phyloP scores from a whole-genome alignment of 164 flowering plant genomes.

The Magnolia sinica region DNA sequence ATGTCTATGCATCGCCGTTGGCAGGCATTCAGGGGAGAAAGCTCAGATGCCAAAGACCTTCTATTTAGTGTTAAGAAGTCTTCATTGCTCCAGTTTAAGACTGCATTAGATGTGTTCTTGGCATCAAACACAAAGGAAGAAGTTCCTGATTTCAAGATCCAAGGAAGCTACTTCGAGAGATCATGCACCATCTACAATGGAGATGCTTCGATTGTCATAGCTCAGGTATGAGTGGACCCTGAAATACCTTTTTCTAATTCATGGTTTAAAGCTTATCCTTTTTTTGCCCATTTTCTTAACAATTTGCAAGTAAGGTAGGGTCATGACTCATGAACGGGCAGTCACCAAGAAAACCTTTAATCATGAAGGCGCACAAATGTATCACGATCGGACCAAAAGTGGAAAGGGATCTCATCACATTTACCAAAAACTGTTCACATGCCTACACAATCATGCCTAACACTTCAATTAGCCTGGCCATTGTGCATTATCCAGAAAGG shows the following conservation, averaged over 20 bases:
- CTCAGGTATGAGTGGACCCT: constrained; percentile 23
- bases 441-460: too few relatives aligned
- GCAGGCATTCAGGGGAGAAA: constrained; percentile 31
- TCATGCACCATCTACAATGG: constrained; percentile 29
- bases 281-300: too few relatives aligned
- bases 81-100: constrained; percentile 32
- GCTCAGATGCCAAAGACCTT: constrained; percentile 25
- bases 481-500: too few relatives aligned
- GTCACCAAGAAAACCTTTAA: too few relatives aligned
- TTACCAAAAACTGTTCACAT: too few relatives aligned
- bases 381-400: too few relatives aligned
- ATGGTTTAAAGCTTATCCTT: too few relatives aligned
- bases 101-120: constrained; percentile 24
- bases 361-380: too few relatives aligned
- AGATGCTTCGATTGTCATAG: constrained; percentile 19
- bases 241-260: not conserved
- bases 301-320: too few relatives aligned
- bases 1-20: constrained; percentile 31
- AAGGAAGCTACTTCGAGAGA: constrained; percentile 36
- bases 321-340: too few relatives aligned
- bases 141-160: constrained; percentile 31
- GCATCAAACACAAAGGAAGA: constrained; percentile 24
- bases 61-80: constrained; percentile 34
- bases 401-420: too few relatives aligned
- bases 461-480: too few relatives aligned